A percentile compares a stretch with the other conserved stretches of the same genome.
Conservation (phyloP, 2,329 filamentous ascomycete genomes). For the Trematosphaeria pertusa region DNA sequence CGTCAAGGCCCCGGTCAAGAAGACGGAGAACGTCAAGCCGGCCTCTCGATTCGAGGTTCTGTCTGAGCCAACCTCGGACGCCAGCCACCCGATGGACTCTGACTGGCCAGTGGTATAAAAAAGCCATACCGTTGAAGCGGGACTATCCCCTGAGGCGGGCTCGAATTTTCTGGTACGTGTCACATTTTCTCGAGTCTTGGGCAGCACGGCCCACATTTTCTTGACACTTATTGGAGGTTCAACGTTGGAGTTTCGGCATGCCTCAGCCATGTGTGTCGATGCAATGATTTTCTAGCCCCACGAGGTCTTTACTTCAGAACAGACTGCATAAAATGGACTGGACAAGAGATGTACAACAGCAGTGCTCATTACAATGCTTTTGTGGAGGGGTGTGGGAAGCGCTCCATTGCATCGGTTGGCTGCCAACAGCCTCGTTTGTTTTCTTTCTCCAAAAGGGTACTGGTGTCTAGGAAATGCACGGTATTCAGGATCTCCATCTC, state of each 20-base stretch:
- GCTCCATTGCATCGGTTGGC: neutral
- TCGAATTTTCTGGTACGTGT: neutral
- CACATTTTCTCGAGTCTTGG: no score
- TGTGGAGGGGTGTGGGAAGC: no score
- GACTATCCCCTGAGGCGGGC: neutral
- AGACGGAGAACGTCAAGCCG: constrained; percentile 36
- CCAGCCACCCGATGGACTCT: constrained; percentile 45
- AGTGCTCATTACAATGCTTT: no score
- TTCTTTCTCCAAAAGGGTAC: neutral
- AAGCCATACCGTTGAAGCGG: neutral
- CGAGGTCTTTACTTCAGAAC: no score
- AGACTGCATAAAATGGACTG: no score
- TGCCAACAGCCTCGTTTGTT: neutral
- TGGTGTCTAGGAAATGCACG: neutral
- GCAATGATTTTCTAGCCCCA: no score
- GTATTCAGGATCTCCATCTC: no score
- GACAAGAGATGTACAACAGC: neutral
- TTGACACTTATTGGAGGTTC: neutral
- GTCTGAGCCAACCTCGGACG: constrained; percentile 30
- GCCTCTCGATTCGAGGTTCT: constrained; percentile 40
- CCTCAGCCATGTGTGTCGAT: no score
- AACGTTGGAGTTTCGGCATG: no score
- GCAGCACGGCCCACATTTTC: neutral
- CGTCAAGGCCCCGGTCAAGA: constrained; percentile 31
- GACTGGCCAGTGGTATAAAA: constrained; percentile 51